Percentiles rank a stretch among this genome's conserved stretches.
phyloP scores from a whole-genome alignment of 129 eudicot genomes.

The Calendula officinalis region DNA sequence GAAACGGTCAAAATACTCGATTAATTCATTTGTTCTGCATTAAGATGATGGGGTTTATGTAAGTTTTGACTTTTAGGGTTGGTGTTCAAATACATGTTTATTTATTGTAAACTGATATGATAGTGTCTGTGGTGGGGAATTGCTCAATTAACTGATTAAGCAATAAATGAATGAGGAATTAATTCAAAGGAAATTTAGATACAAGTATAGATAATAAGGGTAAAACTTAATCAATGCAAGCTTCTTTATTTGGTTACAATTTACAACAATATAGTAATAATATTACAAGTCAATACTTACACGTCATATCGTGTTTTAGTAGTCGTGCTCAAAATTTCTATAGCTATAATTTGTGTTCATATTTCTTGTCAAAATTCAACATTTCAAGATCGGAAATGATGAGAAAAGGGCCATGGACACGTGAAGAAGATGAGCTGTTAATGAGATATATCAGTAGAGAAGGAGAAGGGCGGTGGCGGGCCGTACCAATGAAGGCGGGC shows the following conservation, averaged over 20 bases:
- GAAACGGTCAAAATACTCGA: constrained; percentile 20
- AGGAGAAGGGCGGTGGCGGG: constrained; percentile 66
- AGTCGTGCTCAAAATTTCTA: background rate
- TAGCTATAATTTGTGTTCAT: background rate
- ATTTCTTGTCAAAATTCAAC: background rate
- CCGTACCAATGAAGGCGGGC: constrained; percentile 56
- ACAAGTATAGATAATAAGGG: constrained; percentile 11
- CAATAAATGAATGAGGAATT: constrained; percentile 6
- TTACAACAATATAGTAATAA: background rate
- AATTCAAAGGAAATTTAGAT: constrained; percentile 10
- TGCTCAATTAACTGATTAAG: constrained; percentile 24
- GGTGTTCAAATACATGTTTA: constrained; percentile 10
- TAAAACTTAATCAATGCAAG: constrained; percentile 7
- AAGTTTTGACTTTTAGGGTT: background rate
- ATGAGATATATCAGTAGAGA: constrained; percentile 43
- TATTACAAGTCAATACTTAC: background rate
- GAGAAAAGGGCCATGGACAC: constrained; percentile 78
- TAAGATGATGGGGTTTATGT: background rate
- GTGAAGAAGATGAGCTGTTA: constrained; percentile 61
- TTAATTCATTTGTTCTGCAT: constrained; percentile 1
- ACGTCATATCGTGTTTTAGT: background rate
- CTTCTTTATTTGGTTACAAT: constrained; percentile 23
- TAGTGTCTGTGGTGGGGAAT: constrained; percentile 18
- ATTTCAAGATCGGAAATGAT: constrained; percentile 20
- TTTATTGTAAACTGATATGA: background rate